Evolutionary conservation across 768 basidiomycete genomes (phyloP), one percentile per base, ranked within the genome.

Genomic region (Tubosaeta sp.): DNA sequence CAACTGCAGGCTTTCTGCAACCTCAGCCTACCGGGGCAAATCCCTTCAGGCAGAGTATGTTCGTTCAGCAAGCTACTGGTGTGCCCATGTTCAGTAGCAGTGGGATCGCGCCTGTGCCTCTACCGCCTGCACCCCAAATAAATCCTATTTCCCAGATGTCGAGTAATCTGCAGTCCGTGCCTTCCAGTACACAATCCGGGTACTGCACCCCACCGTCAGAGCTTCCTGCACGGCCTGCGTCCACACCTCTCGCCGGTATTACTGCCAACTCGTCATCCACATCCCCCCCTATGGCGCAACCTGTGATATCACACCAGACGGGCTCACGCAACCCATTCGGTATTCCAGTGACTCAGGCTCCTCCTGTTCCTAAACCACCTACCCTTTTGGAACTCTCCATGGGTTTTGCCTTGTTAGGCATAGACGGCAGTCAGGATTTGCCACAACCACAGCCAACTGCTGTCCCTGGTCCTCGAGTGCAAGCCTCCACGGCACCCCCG

Each of bases 241-340:
- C 90, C 2, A 88, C 89, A 1, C 90, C 90, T 9, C 74, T 86
- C 19, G 78, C 76, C 5, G 70, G 73, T 16, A 60, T 73, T 32
- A 60, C 57, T 29, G 41, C 56, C 43, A 53, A 50, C 6, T 59
- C 60, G 49, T 62, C 48, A 38, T 59, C 64, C 27, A 60, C 62
- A 6, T 71, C 76, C 6, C 77, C 78, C 5, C 76, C 78, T 32
- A 57, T 72, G 3, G 73, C 77, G 3, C 82, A 85, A 60, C 82
- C 84, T 7, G 78, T 97, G 24, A 84, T 82, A 59, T 77, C 93
- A 6, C 94, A 98, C 66, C 83, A 87, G 65, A 99, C 96, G 3
- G 95, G 96, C 24, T 90, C 91, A 7, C 84, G 83, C 58, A 99
- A 99, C 76, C 96, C 96, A 3, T 99, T 99, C 56, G 94, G 93